phyloP scores from a whole-genome alignment of 306 rosid genomes.

The Trichosanthes truncata region DNA sequence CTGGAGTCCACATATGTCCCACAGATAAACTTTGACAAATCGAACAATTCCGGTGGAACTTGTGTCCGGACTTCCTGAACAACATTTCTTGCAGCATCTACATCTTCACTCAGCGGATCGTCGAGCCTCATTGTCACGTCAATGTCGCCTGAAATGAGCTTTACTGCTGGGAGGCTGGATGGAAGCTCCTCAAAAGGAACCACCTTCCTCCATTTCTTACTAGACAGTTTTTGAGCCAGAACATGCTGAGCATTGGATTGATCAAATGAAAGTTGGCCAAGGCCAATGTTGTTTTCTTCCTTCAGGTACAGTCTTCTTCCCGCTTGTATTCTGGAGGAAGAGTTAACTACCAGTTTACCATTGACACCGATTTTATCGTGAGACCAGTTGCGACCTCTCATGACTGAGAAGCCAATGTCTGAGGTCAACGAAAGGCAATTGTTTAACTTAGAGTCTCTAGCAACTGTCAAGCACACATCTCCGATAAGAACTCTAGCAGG shows the following conservation, averaged over 20 bases:
- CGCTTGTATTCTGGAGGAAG: constrained; percentile 43
- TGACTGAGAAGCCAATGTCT: constrained; percentile 60
- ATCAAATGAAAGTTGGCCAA: constrained; percentile 31
- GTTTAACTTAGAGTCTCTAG: constrained; percentile 40
- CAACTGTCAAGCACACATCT: constrained; percentile 55
- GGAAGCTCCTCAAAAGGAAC: constrained; percentile 83
- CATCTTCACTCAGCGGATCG: constrained; percentile 37
- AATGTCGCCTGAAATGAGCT: constrained; percentile 55
- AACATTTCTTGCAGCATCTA: constrained; percentile 41
- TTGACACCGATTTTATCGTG: constrained; percentile 62
- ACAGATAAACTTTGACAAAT: constrained; percentile 78
- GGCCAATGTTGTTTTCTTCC: constrained; percentile 42
- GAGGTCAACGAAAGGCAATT: constrained; percentile 46
- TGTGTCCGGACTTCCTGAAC: constrained; percentile 68
- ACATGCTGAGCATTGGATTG: constrained; percentile 35
- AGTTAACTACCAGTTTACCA: constrained; percentile 59
- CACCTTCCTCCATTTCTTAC: constrained; percentile 71
- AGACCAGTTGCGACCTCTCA: constrained; percentile 80
- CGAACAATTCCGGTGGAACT: constrained; percentile 85
- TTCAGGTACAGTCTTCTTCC: constrained; percentile 68
- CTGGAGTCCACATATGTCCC: constrained; percentile 93
- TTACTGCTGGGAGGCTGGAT: constrained; percentile 77
- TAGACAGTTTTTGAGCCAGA: constrained; percentile 48
- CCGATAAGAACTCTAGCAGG: constrained; percentile 66
- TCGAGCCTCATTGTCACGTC: constrained; percentile 57